A percentile compares a stretch with the other conserved stretches of the same genome.
Conservation (phyloP, 2,329 filamentous ascomycete genomes). For the Ambrosiella xylebori region DNA sequence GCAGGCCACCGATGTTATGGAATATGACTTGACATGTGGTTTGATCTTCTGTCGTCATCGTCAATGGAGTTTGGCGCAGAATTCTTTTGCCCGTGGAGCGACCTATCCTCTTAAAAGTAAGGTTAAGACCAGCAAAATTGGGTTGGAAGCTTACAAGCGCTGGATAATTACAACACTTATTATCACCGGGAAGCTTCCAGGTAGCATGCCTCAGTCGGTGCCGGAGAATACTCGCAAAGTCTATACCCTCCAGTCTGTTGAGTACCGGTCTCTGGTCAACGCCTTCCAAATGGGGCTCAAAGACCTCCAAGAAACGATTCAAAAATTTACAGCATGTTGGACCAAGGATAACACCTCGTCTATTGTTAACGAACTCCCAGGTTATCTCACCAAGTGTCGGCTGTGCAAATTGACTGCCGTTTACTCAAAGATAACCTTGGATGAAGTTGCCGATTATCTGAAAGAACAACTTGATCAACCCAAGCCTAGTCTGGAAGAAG, state of each 20-base stretch:
- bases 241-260: constrained; percentile 36
- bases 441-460: constrained; percentile 34
- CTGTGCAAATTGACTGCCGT: constrained; percentile 56
- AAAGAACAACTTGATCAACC: constrained; percentile 32
- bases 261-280: constrained; percentile 53
- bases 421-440: constrained; percentile 44
- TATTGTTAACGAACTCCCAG: constrained; percentile 51
- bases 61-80: constrained; percentile 44
- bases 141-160: constrained; percentile 83
- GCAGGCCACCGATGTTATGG: constrained; percentile 36
- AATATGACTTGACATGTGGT: constrained; percentile 50
- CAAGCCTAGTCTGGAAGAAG: constrained; percentile 26
- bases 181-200: constrained; percentile 36
- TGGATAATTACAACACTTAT: constrained; percentile 69
- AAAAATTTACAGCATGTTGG: constrained; percentile 43
- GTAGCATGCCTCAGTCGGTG: background rate
- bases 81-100: constrained; percentile 47
- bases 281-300: constrained; percentile 39
- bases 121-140: constrained; percentile 49
- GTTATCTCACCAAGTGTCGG: constrained; percentile 58
- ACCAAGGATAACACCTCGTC: constrained; percentile 53
- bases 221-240: constrained; percentile 4
- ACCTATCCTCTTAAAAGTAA: constrained; percentile 47
- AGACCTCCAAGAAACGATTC: constrained; percentile 44
- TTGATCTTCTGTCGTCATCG: constrained; percentile 44